phyloP scores from a whole-genome alignment of 495 filamentous ascomycete species.

The Hypoxylon perforatum region DNA sequence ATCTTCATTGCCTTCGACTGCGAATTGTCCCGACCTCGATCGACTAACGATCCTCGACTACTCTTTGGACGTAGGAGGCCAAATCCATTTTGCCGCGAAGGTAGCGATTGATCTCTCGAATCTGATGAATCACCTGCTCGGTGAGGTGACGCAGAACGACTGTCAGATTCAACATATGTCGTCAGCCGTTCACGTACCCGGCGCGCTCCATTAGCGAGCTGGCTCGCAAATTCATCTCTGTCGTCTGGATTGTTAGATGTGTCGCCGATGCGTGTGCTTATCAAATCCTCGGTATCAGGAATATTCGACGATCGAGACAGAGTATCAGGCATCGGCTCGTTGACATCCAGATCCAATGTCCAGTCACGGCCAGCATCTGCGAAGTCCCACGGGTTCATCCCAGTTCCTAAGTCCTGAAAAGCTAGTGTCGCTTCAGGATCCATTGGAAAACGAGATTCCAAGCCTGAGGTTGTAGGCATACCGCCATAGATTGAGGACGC shows the following conservation, averaged over 20 bases:
- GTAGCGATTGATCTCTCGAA: conserved; percentile 56
- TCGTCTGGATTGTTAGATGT: conserved; percentile 68
- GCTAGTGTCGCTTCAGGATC: conserved; percentile 35
- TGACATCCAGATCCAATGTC: conserved; percentile 43
- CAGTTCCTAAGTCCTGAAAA: conserved; percentile 43
- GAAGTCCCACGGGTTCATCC: conserved; percentile 65
- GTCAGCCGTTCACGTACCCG: conserved; percentile 85
- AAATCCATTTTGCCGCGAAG: conserved; percentile 66
- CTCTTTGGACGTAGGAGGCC: conserved; percentile 75
- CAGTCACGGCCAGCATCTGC: conserved; percentile 34
- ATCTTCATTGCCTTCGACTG: conserved; percentile 77
- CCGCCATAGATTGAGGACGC: conserved; percentile 77
- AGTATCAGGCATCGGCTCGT: conserved; percentile 40
- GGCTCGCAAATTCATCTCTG: conserved; percentile 80
- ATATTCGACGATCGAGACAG: conserved; percentile 37
- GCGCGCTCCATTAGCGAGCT: conserved; percentile 79
- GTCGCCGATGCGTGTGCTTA: conserved; percentile 66
- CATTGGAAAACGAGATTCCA: conserved; percentile 54
- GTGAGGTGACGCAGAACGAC: conserved; percentile 64
- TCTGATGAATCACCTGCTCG: conserved; percentile 48
- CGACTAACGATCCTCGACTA: conserved; percentile 68
- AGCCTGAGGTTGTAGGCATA: conserved; percentile 38
- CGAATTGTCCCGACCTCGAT: conserved; percentile 51
- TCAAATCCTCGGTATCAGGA: conserved; percentile 60
- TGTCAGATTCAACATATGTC: conserved; percentile 74